Percentiles rank a stretch among this genome's conserved stretches.
phyloP scores from a whole-genome alignment of 2,329 filamentous ascomycete genomes.

The Xylariaceae sp. region DNA sequence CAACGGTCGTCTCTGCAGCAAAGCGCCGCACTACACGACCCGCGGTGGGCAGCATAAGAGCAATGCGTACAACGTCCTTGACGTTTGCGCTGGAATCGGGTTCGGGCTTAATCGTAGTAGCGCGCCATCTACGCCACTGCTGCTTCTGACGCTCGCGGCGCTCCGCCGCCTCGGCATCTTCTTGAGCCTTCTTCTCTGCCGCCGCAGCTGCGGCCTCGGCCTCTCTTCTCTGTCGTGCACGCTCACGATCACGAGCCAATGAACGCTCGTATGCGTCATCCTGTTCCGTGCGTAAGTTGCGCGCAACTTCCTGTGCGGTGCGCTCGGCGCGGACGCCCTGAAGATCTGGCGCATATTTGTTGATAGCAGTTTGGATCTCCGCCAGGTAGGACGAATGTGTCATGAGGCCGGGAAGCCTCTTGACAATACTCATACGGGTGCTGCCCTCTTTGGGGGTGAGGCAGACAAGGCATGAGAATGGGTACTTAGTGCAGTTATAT shows the following conservation, averaged over 20 bases:
- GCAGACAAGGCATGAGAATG: constrained; percentile 79
- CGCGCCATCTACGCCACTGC: constrained; percentile 80
- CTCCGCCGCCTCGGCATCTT: constrained; percentile 57
- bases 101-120: constrained; percentile 60
- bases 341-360: constrained; percentile 70
- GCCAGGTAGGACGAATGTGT: constrained; percentile 65
- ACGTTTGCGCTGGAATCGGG: constrained; percentile 48
- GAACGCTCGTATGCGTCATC: constrained; percentile 92
- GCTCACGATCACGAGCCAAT: constrained; percentile 79
- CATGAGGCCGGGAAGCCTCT: constrained; percentile 69
- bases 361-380: constrained; percentile 68
- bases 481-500: constrained; percentile 85
- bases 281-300: constrained; percentile 78
- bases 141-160: constrained; percentile 41
- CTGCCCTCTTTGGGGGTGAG: constrained; percentile 80
- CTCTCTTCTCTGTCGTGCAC: constrained; percentile 69
- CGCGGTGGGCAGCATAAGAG: constrained; percentile 60
- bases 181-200: constrained; percentile 57
- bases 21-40: constrained; percentile 77
- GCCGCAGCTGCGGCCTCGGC: constrained; percentile 65
- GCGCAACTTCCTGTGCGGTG: constrained; percentile 72
- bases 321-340: constrained; percentile 69
- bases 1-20: constrained; percentile 60
- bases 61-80: constrained; percentile 68
- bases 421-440: constrained; percentile 85